Evolutionary conservation across 148 eudicot species (phyloP), one percentile per base, ranked within the genome.

Genomic region (Vaccinium corymbosum): DNA sequence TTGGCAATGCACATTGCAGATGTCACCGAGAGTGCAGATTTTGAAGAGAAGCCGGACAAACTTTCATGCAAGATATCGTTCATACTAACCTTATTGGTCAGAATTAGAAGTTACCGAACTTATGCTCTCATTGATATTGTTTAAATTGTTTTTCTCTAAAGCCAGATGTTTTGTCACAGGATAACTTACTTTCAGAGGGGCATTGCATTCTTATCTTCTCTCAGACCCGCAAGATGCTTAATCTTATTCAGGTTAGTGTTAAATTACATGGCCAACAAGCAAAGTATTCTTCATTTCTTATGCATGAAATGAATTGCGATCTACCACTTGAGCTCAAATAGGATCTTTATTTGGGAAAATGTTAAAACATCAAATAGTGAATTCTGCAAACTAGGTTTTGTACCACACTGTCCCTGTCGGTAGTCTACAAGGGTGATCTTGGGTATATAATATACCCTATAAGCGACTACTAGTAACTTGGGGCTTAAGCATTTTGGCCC

Each of bases 191-290:
- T 84, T 92, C 98, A 0, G 88, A 92, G 83, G 98, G 98, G 80
- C 99, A 97, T 87, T 90, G 85, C 76, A 92, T 94, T 89, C 99
- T 97, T 79, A 97, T 97, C 81, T 97, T 97, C 90, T 97, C 99
- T 80, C 99, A 97, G 87, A 93, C 98, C 20, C 94, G 98, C 85
- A 97, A 97, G 90, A 97, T 97, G 99, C 93, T 97, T 71, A 88
- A 97, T 91, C 90, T 91, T 78, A 94, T 97, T 80, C 95, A 97
- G 95, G 99, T 94, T 32, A 81, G 87, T 85, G 80, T 86, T 78
- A 3, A 16, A 25, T 64, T 80, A 66, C 66, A 25, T 50, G 25
- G n/a, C 3, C 5, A 46, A n/a, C 42, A 64, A 64, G 71, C 10
- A 22, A 62, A n/a, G 29, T 62, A 3, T 64, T 64, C 32, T 64